These are phyloP conservation scores for Pelargonium exstipulatum DNA, from an alignment of 441 rosid genomes.

Conservation along the genomic window DNA sequence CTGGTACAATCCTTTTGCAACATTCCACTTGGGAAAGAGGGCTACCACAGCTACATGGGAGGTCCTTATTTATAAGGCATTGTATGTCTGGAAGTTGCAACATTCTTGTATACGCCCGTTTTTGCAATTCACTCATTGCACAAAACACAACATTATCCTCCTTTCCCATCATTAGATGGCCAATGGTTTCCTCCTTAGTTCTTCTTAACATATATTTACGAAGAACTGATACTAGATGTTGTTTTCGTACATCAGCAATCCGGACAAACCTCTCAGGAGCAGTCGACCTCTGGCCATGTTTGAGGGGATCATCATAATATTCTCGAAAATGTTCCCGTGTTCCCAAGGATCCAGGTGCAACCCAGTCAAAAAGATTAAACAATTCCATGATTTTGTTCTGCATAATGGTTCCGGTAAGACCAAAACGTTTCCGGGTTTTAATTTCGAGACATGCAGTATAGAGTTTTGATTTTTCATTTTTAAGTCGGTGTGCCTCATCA, in stretches of 20 bases:
- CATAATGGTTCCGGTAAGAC: constrained; percentile 89
- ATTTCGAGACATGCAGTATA: constrained; percentile 61
- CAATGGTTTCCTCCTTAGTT: constrained; percentile 93
- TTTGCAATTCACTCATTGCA: constrained; percentile 86
- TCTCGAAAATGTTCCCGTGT: constrained; percentile 84
- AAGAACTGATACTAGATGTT: constrained; percentile 62
- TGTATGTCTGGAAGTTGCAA: constrained; percentile 75
- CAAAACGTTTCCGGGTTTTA: constrained; percentile 57
- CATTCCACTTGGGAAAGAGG: constrained; percentile 85
- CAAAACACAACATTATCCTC: constrained; percentile 95
- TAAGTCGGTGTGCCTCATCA: constrained; percentile 88
- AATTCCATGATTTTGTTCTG: constrained; percentile 90
- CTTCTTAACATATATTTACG: constrained; percentile 80
- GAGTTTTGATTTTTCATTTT: constrained; percentile 90
- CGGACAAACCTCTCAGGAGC: constrained; percentile 74
- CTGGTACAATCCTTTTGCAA: constrained; percentile 77
- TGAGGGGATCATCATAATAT: constrained; percentile 80
- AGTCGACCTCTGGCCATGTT: constrained; percentile 82
- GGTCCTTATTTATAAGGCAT: constrained; percentile 84
- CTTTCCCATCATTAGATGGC: constrained; percentile 94
- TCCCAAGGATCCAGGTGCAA: constrained; percentile 76
- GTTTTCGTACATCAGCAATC: constrained; percentile 74
- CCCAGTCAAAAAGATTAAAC: constrained; percentile 87
- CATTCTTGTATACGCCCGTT: constrained; percentile 71
- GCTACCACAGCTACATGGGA: constrained; percentile 82